Evolutionary conservation across 139 green algal genomes (phyloP), one percentile per base, ranked within the genome.

Genomic region (Picocystis salinarum): DNA sequence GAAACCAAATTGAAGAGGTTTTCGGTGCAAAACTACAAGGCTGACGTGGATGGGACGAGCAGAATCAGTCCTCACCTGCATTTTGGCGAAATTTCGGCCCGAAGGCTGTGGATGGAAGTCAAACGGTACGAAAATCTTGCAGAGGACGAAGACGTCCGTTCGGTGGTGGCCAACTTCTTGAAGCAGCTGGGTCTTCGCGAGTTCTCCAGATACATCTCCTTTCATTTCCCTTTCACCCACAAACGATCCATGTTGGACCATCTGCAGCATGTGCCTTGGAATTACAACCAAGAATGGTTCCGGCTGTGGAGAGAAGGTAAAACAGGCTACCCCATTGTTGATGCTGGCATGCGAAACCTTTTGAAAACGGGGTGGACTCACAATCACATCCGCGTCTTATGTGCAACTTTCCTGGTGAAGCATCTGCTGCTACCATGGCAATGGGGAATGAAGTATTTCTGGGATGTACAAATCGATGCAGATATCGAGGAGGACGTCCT

Each of bases 361-460:
- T 91, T 73, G 74, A 63, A 52, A 39, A 84, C 69, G 27, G 79
- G 79, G 19, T 91, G 79, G 76, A 54, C 72, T 45, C 79, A 86
- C 63, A 91, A 91, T 64, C 61, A 73, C 33, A 48, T 69, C 28
- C 69, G 80, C 13, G 73, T 92, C 23, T 61, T 91, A 23, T 61
- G 56, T 22, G 70, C 70, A 3, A 72, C 57, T 31, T 92, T 92
- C 64, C 58, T 82, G 34, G 60, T 70, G 28, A 93, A 93, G 65
- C 73, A 92, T 61, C 73, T 93, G 59, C 66, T 92, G 58, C 72
- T 86, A 50, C 75, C 71, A 0, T 87, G 82, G 77, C 79, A 93
- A 62, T 93, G 82, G 82, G 82, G 82, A 9, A 71, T 93, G 12
- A 93, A 93, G 65, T 76, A 90, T 60, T 93, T 82, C 53, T 93